Percentiles rank a stretch among this genome's conserved stretches.
Conservation (phyloP, 2,329 filamentous ascomycete genomes). For the Phaeomoniella chlamydospora region DNA sequence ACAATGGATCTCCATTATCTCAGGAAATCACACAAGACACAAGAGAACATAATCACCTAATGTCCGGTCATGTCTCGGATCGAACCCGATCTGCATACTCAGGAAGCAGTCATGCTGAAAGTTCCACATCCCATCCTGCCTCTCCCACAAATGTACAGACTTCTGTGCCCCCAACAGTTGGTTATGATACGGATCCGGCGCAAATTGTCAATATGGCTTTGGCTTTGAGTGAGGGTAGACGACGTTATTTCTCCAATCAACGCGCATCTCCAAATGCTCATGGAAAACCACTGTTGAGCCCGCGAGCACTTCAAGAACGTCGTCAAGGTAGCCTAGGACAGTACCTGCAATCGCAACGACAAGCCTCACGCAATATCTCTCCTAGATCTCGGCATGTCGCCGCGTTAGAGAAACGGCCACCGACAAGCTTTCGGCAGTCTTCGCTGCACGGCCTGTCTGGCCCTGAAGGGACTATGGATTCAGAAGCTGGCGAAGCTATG, state of each 20-base stretch:
- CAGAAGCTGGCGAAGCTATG: slow-evolving; percentile 16
- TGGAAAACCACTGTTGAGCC: slow-evolving; percentile 18
- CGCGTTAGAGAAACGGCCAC: too few relatives aligned
- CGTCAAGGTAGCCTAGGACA: slow-evolving; percentile 2
- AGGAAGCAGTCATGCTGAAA: slow-evolving; percentile 2
- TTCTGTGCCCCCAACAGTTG: slow-evolving; percentile 13
- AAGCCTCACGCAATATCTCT: slow-evolving; percentile 6
- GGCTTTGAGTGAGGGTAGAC: slow-evolving; percentile 69
- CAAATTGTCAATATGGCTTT: slow-evolving; percentile 90
- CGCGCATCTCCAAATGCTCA: slow-evolving; percentile 38
- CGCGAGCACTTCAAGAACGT: slow-evolving; percentile 14
- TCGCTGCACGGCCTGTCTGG: too few relatives aligned
- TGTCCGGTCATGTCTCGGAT: background rate
- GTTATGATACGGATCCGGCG: slow-evolving; percentile 59
- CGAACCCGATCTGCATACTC: background rate
- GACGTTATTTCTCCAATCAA: slow-evolving; percentile 37
- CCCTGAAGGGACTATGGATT: too few relatives aligned
- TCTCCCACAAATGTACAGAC: slow-evolving; percentile 5
- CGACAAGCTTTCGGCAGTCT: too few relatives aligned
- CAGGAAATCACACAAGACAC: background rate
- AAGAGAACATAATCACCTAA: background rate
- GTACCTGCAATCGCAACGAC: slow-evolving; percentile 3
- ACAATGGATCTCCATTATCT: background rate
- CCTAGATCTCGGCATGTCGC: slow-evolving; percentile 1
- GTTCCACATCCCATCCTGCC: slow-evolving; percentile 3